phyloP scores from a whole-genome alignment of 768 basidiomycete genomes.

The Suillus fuscotomentosus region DNA sequence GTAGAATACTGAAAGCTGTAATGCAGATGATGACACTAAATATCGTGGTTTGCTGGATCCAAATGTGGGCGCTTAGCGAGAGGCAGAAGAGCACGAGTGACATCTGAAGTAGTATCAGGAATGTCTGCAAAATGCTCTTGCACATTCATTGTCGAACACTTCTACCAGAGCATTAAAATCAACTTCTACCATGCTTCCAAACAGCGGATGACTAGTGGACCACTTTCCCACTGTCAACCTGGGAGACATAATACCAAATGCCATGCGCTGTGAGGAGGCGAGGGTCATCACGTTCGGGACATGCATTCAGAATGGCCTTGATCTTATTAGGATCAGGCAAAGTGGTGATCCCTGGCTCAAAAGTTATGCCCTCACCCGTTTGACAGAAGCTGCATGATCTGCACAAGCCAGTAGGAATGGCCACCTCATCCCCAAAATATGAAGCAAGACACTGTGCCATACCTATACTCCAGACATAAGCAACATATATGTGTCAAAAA shows the following conservation, averaged over 20 bases:
- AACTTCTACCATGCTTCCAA: constrained; percentile 40
- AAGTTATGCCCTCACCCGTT: constrained; percentile 33
- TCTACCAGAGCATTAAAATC: constrained; percentile 40
- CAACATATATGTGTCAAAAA: neutral
- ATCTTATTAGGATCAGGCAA: constrained; percentile 30
- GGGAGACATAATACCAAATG: constrained; percentile 48
- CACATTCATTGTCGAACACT: constrained; percentile 42
- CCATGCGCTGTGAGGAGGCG: constrained; percentile 49
- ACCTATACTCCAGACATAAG: constrained; percentile 26
- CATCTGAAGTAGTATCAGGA: no score
- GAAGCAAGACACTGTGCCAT: constrained; percentile 39
- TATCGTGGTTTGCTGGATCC: no score
- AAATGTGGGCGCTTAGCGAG: no score
- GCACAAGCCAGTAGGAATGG: constrained; percentile 40
- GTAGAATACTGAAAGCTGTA: no score
- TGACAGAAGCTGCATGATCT: constrained; percentile 43
- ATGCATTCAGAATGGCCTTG: constrained; percentile 38
- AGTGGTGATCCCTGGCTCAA: constrained; percentile 20
- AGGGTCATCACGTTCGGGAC: constrained; percentile 46
- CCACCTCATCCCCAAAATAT: constrained; percentile 44
- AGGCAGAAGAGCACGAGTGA: no score
- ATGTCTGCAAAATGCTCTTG: no score
- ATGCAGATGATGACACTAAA: no score
- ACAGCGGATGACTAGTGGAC: constrained; percentile 39
- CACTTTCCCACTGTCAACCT: constrained; percentile 42